Evolutionary conservation across 106 monocot genomes (phyloP), one percentile per base, ranked within the genome.

Genomic region (Triglochin maritima): DNA sequence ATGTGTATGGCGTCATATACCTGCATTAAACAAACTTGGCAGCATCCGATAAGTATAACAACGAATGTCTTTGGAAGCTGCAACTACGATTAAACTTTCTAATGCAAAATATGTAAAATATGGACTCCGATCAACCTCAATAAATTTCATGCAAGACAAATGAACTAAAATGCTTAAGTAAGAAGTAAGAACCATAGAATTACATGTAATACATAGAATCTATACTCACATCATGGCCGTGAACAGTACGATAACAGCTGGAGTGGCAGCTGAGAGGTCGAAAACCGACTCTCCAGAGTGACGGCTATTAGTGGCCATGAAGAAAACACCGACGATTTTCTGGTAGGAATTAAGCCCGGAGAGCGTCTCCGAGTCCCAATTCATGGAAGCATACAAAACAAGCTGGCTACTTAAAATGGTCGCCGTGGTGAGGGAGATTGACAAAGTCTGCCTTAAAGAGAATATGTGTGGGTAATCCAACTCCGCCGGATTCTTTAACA

Each of bases 281-380:
- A 88, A 69, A 6, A 79, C 49, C 3, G 79, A 71, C 56, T 92
- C 92, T 6, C 92, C 92, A 6, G 88, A 49, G 66, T 92, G 87
- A 48, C 92, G 51, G 0, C 85, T 68, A 57, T 83, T 88, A 11
- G 83, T 77, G 41, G 83, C 67, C 80, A 77, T 71, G 70, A 88
- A 88, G 3, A 83, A 4, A 3, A 74, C 76, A 0, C 63, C 92
- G 48, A 83, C 80, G 62, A 79, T 10, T 83, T 92, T 92, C 80
- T 77, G 76, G 44, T 63, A 81, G 0, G 63, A 1, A 46, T 55
- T 77, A 49, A 87, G 53, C 41, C 82, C 85, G 4, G 59, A 29
- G 49, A 87, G 49, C 7, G 71, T 69, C 2, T 72, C 79, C 4
- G 83, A 77, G 1, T 62, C 47, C 92, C 92, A 92, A 74, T 88